Evolutionary conservation across 2,329 filamentous ascomycete genomes (phyloP), one percentile per base, ranked within the genome.

Genomic region (Plenodomus tracheiphilus): DNA sequence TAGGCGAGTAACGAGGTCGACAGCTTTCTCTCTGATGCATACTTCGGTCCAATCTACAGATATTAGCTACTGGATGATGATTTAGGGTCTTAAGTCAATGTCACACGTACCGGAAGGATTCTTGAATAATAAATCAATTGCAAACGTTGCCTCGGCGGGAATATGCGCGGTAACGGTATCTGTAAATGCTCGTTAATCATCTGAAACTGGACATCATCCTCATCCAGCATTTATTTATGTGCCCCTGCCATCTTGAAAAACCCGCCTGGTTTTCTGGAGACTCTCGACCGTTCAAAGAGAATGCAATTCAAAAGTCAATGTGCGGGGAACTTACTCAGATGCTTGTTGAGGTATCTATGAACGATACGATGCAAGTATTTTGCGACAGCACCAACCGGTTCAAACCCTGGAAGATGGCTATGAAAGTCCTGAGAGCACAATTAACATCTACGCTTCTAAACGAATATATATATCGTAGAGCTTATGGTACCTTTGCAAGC

Each of bases 1-100:
- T 0, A 51, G 8, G 9, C 49, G 49, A 11, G 49, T 10, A 17
- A 48, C 16, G 1, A 51, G 11, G 2, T 32, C 8, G 1, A 41
- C 10, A 0, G 42, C 21, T 1, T 6, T 10, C 0, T 43, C 20
- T 8, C 19, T 13, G 8, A 46, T 25, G 10, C 11, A 2, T 2
- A 41, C 18, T 9, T 35, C 39, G 9, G 28, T 39, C 43, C 47
- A 50, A 3, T 46, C 47, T 50, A 28, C 1, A 21, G 30, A 43
- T 15, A 8, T 35, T 17, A 43, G 2, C 20, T 35, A 13, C 1
- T 34, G 17, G 15, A 20, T 34, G n/a, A n/a, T 13, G n/a, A n/a
- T n/a, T n/a, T n/a, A 34, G 30, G 8, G 5, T 18, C 2, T 19
- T 20, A 42, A 32, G 20, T 16, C 40, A n/a, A n/a, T n/a, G n/a